phyloP scores from a whole-genome alignment of 208 protist genomes.

The Trypanosoma brucei region DNA sequence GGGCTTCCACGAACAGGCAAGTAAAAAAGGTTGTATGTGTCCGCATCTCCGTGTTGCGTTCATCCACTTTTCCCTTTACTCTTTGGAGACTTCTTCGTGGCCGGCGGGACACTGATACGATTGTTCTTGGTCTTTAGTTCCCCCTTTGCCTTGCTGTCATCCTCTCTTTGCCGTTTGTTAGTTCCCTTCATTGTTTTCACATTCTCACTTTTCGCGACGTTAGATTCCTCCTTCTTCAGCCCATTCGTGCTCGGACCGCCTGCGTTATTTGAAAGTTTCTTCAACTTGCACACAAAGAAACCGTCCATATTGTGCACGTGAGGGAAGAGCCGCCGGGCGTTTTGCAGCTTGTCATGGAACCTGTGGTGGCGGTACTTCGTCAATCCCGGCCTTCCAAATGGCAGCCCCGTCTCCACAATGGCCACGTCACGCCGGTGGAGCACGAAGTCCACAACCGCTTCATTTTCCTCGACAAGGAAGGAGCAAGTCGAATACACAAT shows the following conservation, averaged over 20 bases:
- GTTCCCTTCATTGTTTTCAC: background rate
- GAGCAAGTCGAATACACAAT: constrained; percentile 99
- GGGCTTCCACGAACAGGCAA: background rate
- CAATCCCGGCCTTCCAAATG: constrained; percentile 92
- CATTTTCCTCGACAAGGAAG: constrained; percentile 97
- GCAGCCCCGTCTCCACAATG: constrained; percentile 93
- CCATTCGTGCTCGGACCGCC: background rate
- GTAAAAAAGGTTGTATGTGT: background rate
- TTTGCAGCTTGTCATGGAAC: constrained; percentile 73
- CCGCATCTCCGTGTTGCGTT: background rate
- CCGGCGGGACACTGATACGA: constrained; percentile 42
- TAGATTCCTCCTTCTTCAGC: background rate
- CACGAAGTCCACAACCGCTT: constrained; percentile 97
- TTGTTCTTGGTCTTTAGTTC: background rate
- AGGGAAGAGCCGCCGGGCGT: constrained; percentile 93
- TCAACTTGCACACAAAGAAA: constrained; percentile 99
- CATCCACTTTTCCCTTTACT: background rate
- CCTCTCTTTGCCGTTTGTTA: background rate
- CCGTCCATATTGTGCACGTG: constrained; percentile 99
- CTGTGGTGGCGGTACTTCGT: constrained; percentile 79
- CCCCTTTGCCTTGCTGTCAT: background rate
- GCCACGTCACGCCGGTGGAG: constrained; percentile 90
- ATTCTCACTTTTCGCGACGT: background rate
- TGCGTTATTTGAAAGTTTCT: constrained; percentile 80
- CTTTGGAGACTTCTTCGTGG: background rate